Conservation (phyloP, 306 rosid genomes). For the Senna tora region DNA sequence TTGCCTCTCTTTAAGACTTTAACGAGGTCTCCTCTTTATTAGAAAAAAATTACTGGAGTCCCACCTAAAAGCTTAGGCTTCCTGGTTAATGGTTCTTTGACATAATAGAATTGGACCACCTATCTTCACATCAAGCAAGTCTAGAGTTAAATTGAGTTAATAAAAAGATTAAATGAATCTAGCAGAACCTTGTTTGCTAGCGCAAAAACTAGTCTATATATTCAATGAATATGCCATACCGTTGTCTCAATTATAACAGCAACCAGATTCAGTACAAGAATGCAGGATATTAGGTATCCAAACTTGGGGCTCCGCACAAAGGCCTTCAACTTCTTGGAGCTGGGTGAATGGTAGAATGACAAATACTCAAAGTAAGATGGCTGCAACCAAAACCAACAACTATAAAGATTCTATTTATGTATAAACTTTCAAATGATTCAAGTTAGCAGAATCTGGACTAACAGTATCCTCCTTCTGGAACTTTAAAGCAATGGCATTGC, state of each 20-base stretch:
- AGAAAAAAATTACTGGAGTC: not conserved
- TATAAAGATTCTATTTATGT: conserved; percentile 40
- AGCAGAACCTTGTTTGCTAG: not conserved
- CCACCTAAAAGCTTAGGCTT: not conserved
- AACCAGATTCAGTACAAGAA: conserved; percentile 72
- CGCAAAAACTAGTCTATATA: conserved; percentile 9
- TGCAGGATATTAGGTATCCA: conserved; percentile 82
- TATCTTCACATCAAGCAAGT: conserved; percentile 23
- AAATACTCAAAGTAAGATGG: conserved; percentile 70
- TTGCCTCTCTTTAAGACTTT: conserved; percentile 2
- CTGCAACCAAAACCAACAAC: conserved; percentile 61
- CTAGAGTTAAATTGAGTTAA: not conserved
- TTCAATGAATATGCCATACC: conserved; percentile 56
- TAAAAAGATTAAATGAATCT: not conserved
- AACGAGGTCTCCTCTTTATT: not conserved
- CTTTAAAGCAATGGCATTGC: conserved; percentile 88
- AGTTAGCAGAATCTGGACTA: conserved; percentile 43
- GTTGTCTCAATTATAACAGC: conserved; percentile 94
- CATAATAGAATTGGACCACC: not conserved
- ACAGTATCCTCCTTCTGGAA: conserved; percentile 85
- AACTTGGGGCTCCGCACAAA: conserved; percentile 74
- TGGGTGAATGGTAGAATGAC: conserved; percentile 56
- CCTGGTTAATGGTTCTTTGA: conserved; percentile 1
- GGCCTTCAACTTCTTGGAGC: conserved; percentile 68
- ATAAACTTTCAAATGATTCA: conserved; percentile 33